Evolutionary conservation across 1,284 basidiomycete genomes (phyloP).

Genomic region (Rhodotorula sp.): DNA sequence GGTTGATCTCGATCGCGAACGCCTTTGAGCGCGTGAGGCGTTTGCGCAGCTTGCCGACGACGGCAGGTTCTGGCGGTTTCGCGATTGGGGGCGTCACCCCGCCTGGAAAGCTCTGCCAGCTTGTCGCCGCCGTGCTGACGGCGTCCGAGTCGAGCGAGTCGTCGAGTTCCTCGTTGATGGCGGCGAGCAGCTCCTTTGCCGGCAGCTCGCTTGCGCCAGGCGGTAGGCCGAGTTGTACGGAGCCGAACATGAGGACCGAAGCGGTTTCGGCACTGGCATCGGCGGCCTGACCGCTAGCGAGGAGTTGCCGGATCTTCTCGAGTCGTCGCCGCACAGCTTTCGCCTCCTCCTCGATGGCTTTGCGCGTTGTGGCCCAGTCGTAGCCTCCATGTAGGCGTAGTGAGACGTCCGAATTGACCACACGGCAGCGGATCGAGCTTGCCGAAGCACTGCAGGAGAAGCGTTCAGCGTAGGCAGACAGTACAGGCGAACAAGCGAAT

Average conservation of each 20-base stretch:
- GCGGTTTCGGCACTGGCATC: slow-evolving; percentile 73
- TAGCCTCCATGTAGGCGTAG: slow-evolving; percentile 85
- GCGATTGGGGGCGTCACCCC: neutral
- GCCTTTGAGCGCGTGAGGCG: slow-evolving; percentile 69
- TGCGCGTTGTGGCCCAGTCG: slow-evolving; percentile 85
- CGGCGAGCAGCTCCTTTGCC: slow-evolving; percentile 72
- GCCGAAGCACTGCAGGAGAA: neutral
- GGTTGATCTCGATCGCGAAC: slow-evolving; percentile 78
- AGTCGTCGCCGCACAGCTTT: slow-evolving; percentile 82
- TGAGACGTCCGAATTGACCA: slow-evolving; percentile 54
- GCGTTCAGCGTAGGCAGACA: neutral
- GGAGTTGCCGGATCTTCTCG: slow-evolving; percentile 85
- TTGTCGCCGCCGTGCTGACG: slow-evolving; percentile 54
- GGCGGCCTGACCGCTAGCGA: slow-evolving; percentile 86
- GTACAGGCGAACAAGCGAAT: too few relatives aligned
- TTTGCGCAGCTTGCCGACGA: slow-evolving; percentile 25
- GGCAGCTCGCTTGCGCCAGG: slow-evolving; percentile 68
- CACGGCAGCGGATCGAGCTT: slow-evolving; percentile 18
- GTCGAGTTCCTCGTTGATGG: slow-evolving; percentile 74
- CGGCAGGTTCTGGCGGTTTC: neutral
- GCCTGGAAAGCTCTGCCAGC: slow-evolving; percentile 73
- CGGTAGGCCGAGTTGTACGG: slow-evolving; percentile 58
- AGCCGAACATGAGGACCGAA: slow-evolving; percentile 77
- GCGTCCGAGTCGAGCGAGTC: slow-evolving; percentile 7
- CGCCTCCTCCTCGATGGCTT: slow-evolving; percentile 80